Base-by-base conservation (phyloP, 2,329 filamentous ascomycete genomes). In the Aquanectria penicillioides region DNA sequence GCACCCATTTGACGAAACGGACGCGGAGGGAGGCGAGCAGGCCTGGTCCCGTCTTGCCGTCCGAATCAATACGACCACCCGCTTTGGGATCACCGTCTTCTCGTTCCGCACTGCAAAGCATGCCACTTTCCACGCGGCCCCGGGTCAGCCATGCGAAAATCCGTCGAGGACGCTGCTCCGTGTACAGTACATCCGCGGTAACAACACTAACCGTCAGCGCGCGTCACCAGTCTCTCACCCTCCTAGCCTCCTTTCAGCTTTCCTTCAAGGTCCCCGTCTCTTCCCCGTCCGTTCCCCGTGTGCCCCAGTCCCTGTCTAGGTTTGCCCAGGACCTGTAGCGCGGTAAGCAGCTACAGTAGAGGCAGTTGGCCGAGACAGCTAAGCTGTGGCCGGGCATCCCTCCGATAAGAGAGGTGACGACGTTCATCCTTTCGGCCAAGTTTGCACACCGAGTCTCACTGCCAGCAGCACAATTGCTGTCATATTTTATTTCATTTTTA, bases 251-350 rank as follows among this genome's bases (percentile, higher is more conserved):
- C n/a, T 50, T 57, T 41, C 28, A 55, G 44, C 34, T 28, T 41
- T 55, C 52, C 52, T 50, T 57, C 53, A 51, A 57, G 54, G 38
- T 51, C 29, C 26, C 54, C 54, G 54, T 38, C 31, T 20, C 17
- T 50, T 50, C 44, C 52, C 53, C 53, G 38, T 44, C 20, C 20
- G 23, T 28, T 49, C 46, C 47, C 47, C 34, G 47, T 25, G 34
- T 40, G 25, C 46, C 51, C 54, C 54, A 38, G 54, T 57, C 47
- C 47, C 47, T 52, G 54, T 57, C 54, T 51, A 44, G 47, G 47
- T 46, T 57, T 40, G 54, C 40, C 20, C 47, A 44, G 54, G 54
- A 57, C 38, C 47, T 57, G 54, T 40, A 50, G 44, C 53, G 53
- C 46, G 46, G 53, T 44, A 50, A 41, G 47, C 33, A 44, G 47